These are phyloP conservation scores for Curvularia eragrostidis DNA, from an alignment of 2,329 filamentous ascomycete species.

Conservation along the genomic window DNA sequence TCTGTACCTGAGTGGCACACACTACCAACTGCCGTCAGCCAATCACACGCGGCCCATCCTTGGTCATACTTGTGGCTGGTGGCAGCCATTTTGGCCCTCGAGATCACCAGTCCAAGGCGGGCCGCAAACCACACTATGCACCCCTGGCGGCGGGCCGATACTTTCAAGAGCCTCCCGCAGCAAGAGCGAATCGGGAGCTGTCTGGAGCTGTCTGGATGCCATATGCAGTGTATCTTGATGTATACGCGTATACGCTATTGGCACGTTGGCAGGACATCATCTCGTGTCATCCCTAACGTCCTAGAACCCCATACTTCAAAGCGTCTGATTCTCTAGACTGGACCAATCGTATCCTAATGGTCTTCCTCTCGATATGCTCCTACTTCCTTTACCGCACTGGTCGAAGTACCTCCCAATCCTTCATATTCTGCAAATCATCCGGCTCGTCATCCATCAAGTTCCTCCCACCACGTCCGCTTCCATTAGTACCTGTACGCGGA, in stretches of 20 bases:
- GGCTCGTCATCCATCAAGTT: constrained; percentile 47
- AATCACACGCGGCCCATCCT: neutral
- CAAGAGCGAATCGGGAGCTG: neutral
- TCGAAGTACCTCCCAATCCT: constrained; percentile 50
- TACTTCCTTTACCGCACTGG: constrained; percentile 23
- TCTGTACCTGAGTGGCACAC: constrained; percentile 27
- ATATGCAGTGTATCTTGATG: neutral
- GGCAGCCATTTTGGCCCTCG: constrained; percentile 1
- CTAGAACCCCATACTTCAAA: neutral
- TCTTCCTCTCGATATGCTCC: neutral
- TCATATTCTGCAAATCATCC: constrained; percentile 44
- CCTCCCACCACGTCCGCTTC: constrained; percentile 30
- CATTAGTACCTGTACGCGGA: constrained; percentile 41
- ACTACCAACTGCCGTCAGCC: constrained; percentile 10
- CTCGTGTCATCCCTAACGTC: neutral
- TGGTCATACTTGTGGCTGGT: constrained; percentile 8
- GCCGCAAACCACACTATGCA: constrained; percentile 11
- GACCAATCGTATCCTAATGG: neutral
- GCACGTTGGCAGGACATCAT: neutral
- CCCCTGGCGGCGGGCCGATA: constrained; percentile 16
- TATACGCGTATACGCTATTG: neutral
- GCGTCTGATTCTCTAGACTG: neutral
- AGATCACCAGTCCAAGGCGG: constrained; percentile 9
- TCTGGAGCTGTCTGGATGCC: neutral
- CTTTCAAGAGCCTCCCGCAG: neutral